Conservation (phyloP, 768 basidiomycete genomes). For the Filobasidium floriforme region DNA sequence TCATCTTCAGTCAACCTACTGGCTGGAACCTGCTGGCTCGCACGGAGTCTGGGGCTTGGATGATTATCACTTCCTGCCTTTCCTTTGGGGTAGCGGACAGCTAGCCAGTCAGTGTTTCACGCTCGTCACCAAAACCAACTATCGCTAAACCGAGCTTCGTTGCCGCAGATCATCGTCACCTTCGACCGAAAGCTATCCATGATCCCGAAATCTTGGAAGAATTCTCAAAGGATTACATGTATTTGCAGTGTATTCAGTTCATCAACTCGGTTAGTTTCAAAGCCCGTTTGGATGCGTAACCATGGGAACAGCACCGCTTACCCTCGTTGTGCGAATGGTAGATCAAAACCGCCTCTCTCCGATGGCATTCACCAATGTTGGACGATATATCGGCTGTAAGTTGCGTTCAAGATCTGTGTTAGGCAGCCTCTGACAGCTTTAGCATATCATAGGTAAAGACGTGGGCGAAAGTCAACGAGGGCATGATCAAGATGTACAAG, state of each 20-base stretch:
- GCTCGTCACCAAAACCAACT: not conserved
- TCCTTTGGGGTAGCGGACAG: conserved; percentile 48
- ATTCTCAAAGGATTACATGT: conserved; percentile 87
- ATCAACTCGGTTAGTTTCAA: conserved; percentile 72
- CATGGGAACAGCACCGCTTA: not conserved
- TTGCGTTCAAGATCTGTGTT: not conserved
- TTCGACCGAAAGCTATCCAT: conserved; percentile 86
- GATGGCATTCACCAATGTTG: conserved; percentile 99
- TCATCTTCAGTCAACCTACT: conserved; percentile 58
- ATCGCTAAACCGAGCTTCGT: not conserved
- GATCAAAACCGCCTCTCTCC: conserved; percentile 90
- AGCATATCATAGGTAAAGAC: conserved; percentile 42
- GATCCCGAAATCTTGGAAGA: conserved; percentile 85
- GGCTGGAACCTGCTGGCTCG: conserved; percentile 88
- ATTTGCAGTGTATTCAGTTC: conserved; percentile 89
- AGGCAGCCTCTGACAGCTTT: no score
- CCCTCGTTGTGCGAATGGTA: conserved; percentile 36
- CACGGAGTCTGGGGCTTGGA: conserved; percentile 98
- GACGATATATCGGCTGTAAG: conserved; percentile 85
- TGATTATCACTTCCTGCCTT: conserved; percentile 93
- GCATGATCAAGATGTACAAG: conserved; percentile 96
- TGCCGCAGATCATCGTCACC: conserved; percentile 73
- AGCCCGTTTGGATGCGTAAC: not conserved
- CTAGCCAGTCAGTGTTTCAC: conserved; percentile 28
- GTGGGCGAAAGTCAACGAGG: conserved; percentile 92